Evolutionary conservation across 1,139 yeast genomes (phyloP).

Genomic region (Blastobotrys persicus): DNA sequence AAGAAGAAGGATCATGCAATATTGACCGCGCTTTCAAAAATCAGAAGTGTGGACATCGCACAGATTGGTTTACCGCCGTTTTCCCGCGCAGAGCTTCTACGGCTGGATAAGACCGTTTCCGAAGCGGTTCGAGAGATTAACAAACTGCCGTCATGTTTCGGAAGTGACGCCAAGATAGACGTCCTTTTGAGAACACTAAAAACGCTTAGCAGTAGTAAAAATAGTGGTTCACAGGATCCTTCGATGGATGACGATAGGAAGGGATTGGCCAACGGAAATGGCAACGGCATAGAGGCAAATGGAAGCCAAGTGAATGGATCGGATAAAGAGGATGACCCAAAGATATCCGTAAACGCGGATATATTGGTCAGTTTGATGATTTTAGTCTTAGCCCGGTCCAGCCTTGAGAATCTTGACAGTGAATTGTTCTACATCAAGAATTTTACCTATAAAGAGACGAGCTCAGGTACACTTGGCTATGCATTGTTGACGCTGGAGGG

Average conservation of each 20-base stretch:
- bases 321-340: background rate
- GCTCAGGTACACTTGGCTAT: constrained; percentile 56
- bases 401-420: constrained; percentile 55
- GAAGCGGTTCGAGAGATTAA: constrained; percentile 56
- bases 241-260: constrained; percentile 16
- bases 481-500: constrained; percentile 80
- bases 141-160: constrained; percentile 48
- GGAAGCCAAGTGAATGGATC: background rate
- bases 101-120: constrained; percentile 47
- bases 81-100: constrained; percentile 36
- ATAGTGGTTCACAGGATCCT: background rate
- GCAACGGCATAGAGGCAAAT: background rate
- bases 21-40: constrained; percentile 42
- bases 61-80: constrained; percentile 64
- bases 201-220: constrained; percentile 34
- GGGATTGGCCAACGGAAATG: constrained; percentile 15
- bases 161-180: constrained; percentile 53
- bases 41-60: constrained; percentile 60
- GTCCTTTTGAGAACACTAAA: constrained; percentile 55
- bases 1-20: constrained; percentile 38
- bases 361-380: constrained; percentile 69
- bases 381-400: constrained; percentile 66
- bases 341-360: constrained; percentile 60
- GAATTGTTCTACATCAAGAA: constrained; percentile 64
- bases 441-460: constrained; percentile 51